Evolutionary conservation across 106 monocot genomes (phyloP), one percentile per base, ranked within the genome.

Genomic region (Dioscorea zingiberensis): DNA sequence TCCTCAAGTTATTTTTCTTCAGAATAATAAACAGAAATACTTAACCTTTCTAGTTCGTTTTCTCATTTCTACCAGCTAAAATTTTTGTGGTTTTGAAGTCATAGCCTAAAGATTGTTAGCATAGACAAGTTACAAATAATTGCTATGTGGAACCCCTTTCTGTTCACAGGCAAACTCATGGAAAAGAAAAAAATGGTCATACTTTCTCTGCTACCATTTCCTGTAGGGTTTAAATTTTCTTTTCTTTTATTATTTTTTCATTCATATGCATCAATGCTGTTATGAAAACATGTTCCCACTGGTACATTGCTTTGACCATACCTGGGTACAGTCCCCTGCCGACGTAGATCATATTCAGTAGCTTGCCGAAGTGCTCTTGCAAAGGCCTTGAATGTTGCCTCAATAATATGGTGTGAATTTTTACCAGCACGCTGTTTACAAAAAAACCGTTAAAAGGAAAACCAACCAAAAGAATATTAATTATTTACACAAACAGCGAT

Each of bases 321-420:
- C 95, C 95, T 95, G 48, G 95, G 91, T 16, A 95, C 73, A 63
- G 71, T 74, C 21, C 88, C 91, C 48, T 66, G 77, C 23, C 88
- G 83, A 24, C 91, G 85, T 27, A 74, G 70, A 47, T 97, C 95
- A 77, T 77, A 88, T 76, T 91, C 91, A 38, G 83, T 81, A 25
- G 95, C 91, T 51, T 91, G 91, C 46, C 91, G 85, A 78, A 97
- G 95, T 58, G 95, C 95, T 71, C 91, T 88, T 3, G 91, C 95
- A 84, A 97, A 97, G 17, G 95, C 91, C 69, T 97, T 97, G 75
- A 97, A 91, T 66, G 95, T 86, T 58, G 95, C 95, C 78, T 97
- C 91, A 55, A 97, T 91, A 7, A 97, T 97, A 67, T 97, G 95
- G 66, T 97, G 95, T 26, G 88, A 83, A 68, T 97, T 91, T 47